Percentiles rank a stretch among this genome's conserved stretches.
phyloP scores from a whole-genome alignment of 306 rosid species.

The Vicia faba region DNA sequence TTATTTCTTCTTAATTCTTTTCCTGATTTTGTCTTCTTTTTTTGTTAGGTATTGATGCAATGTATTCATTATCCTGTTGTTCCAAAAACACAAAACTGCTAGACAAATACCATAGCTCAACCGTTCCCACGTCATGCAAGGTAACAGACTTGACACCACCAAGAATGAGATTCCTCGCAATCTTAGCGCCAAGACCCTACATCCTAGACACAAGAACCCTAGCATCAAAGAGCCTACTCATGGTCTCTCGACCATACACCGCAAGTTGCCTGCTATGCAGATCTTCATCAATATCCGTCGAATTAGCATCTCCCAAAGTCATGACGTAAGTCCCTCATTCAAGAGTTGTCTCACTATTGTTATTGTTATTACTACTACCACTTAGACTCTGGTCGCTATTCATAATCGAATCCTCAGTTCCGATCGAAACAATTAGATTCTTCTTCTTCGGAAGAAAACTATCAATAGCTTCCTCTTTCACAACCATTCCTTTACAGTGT shows the following conservation, averaged over 20 bases:
- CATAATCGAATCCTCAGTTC: slow-evolving; percentile 50
- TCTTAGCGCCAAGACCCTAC: slow-evolving; percentile 95
- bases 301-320: slow-evolving; percentile 64
- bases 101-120: too few species aligned
- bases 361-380: slow-evolving; percentile 32
- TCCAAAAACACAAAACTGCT: too few species aligned
- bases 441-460: slow-evolving; percentile 48
- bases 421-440: slow-evolving; percentile 56
- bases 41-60: too few species aligned
- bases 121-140: too few species aligned
- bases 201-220: slow-evolving; percentile 80
- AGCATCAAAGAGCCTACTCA: slow-evolving; percentile 83
- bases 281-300: slow-evolving; percentile 83
- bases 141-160: too few species aligned
- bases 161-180: too few species aligned
- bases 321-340: slow-evolving; percentile 29
- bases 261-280: slow-evolving; percentile 97
- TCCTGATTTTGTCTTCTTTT: too few species aligned
- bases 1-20: too few species aligned
- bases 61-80: too few species aligned
- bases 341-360: slow-evolving; percentile 32
- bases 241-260: slow-evolving; percentile 93
- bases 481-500: slow-evolving; percentile 73
- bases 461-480: slow-evolving; percentile 40
- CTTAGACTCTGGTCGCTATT: slow-evolving; percentile 37